phyloP scores from a whole-genome alignment of 768 basidiomycete genomes.

The Crucibulum laeve region DNA sequence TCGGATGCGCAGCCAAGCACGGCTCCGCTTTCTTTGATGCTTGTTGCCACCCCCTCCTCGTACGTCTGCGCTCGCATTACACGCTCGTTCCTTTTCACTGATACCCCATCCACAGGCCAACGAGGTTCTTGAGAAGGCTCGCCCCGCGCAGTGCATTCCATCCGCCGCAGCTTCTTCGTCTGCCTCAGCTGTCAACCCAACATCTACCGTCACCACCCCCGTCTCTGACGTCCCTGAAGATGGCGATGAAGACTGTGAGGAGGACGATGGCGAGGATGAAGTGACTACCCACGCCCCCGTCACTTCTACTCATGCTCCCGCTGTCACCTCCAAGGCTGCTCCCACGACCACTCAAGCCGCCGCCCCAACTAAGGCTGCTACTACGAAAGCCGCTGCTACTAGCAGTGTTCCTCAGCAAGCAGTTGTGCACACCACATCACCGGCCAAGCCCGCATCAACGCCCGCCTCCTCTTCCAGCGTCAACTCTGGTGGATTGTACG shows the following conservation, averaged over 20 bases:
- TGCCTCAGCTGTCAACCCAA: conserved; percentile 18
- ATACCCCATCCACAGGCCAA: conserved; percentile 30
- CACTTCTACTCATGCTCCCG: conserved; percentile 9
- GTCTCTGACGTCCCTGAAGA: too few species aligned
- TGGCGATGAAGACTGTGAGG: conserved; percentile 29
- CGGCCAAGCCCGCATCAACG: background rate
- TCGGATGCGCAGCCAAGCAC: conserved; percentile 46
- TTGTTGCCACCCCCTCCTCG: conserved; percentile 72
- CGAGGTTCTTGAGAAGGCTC: conserved; percentile 41
- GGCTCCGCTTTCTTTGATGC: conserved; percentile 53
- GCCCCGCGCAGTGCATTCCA: conserved; percentile 52
- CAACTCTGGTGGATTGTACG: conserved; percentile 44
- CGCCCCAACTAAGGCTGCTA: conserved; percentile 3
- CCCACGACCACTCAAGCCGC: conserved; percentile 10
- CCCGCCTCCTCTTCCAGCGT: conserved; percentile 9
- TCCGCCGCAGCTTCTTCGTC: conserved; percentile 22
- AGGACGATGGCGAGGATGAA: conserved; percentile 20
- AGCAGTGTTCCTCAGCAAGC: background rate
- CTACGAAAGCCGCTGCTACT: conserved; percentile 3
- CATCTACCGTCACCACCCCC: conserved; percentile 19
- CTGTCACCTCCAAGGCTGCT: conserved; percentile 15
- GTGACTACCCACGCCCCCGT: conserved; percentile 17
- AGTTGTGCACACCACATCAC: background rate
- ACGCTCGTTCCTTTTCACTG: conserved; percentile 5
- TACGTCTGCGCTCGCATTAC: conserved; percentile 20